phyloP scores from a whole-genome alignment of 306 rosid genomes.

The Prunus mume region DNA sequence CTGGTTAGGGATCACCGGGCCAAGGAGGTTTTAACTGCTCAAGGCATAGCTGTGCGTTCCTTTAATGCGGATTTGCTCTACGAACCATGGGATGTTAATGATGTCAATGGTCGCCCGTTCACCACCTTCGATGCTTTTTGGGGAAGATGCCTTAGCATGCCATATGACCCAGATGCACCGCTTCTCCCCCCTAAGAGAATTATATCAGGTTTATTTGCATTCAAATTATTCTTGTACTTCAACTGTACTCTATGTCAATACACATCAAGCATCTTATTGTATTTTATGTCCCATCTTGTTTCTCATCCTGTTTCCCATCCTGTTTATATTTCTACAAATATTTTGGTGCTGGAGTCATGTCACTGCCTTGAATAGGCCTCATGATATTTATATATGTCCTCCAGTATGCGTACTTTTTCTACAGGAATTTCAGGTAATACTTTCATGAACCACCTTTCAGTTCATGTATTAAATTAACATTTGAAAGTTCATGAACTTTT shows the following conservation, averaged over 20 bases:
- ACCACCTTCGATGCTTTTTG: constrained; percentile 83
- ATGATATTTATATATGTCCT: neutral
- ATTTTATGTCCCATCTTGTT: neutral
- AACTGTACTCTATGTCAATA: neutral
- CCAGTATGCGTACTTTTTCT: neutral
- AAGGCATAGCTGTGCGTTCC: constrained; percentile 82
- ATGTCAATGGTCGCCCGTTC: constrained; percentile 78
- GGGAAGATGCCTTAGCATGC: constrained; percentile 99
- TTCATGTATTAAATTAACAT: constrained; percentile 11
- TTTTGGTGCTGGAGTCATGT: neutral
- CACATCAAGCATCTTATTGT: neutral
- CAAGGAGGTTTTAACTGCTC: constrained; percentile 76
- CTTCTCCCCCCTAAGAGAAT: constrained; percentile 97
- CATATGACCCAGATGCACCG: constrained; percentile 95
- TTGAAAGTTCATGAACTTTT: constrained; percentile 11
- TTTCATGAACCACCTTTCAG: neutral
- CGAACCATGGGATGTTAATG: constrained; percentile 98
- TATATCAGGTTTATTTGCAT: constrained; percentile 57
- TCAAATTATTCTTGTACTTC: neutral
- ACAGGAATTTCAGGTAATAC: neutral
- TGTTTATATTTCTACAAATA: neutral
- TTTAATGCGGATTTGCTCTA: constrained; percentile 91
- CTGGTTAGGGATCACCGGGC: constrained; percentile 87
- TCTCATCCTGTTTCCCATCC: neutral
- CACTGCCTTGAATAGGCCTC: neutral